These are phyloP conservation scores for Byssothecium circinans DNA, from an alignment of 2,329 filamentous ascomycete genomes.

Conservation along the genomic window DNA sequence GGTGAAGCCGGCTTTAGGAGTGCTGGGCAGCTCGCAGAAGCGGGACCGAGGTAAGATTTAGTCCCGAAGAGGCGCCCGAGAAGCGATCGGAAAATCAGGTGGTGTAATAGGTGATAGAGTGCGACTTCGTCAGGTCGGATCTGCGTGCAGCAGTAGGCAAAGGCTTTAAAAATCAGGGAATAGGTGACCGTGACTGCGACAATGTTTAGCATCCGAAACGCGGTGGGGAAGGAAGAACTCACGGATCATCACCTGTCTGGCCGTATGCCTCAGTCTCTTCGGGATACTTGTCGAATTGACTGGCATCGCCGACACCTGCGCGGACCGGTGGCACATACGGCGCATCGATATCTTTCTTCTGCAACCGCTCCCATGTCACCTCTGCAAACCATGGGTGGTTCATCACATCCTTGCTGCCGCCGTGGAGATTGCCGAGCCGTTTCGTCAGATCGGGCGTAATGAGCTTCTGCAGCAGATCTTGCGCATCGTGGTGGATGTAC, in stretches of 20 bases:
- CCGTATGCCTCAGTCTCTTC: conserved; percentile 96
- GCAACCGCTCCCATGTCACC: conserved; percentile 94
- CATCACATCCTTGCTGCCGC: conserved; percentile 89
- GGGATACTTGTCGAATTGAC: conserved; percentile 96
- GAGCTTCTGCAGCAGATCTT: conserved; percentile 86
- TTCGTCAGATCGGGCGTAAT: conserved; percentile 96
- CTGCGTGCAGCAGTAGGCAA: neutral
- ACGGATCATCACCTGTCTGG: conserved; percentile 78
- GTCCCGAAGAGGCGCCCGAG: neutral
- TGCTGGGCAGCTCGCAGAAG: neutral
- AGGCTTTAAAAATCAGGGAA: conserved; percentile 23
- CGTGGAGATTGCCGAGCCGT: conserved; percentile 89
- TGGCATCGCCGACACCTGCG: conserved; percentile 90
- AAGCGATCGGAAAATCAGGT: neutral
- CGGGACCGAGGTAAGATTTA: neutral
- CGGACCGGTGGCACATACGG: conserved; percentile 96
- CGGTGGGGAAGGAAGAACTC: conserved; percentile 50
- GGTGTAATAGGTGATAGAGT: neutral
- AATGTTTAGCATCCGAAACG: conserved; percentile 1
- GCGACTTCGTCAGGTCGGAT: neutral
- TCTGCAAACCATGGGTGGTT: conserved; percentile 95
- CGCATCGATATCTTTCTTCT: conserved; percentile 95
- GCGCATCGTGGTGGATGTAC: conserved; percentile 92
- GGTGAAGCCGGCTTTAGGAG: neutral
- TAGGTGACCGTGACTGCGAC: conserved; percentile 21